Conservation (phyloP, 169 alveolate species). For the Cryptosporidium andersoni region DNA sequence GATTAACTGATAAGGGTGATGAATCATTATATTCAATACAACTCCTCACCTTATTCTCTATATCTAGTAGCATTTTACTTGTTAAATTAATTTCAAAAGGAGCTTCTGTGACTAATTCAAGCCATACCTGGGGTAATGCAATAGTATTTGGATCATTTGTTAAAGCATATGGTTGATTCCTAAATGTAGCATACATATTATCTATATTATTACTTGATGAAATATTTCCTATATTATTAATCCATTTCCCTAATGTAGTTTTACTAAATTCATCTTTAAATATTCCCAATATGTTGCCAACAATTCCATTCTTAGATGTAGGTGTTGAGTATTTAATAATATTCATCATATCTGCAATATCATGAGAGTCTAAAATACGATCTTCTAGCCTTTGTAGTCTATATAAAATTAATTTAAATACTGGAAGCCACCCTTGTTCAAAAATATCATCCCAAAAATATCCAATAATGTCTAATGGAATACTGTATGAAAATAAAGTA, state of each 20-base stretch:
- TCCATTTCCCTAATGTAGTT: conserved; percentile 8
- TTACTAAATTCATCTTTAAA: conserved; percentile 35
- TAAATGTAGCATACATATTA: not conserved
- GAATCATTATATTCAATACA: no score
- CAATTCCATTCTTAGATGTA: conserved; percentile 40
- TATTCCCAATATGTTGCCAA: conserved; percentile 24
- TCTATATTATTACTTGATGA: not conserved
- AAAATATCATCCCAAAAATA: conserved; percentile 82
- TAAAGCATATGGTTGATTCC: not conserved
- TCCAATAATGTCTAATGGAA: conserved; percentile 76
- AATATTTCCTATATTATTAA: not conserved
- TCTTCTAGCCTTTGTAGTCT: conserved; percentile 74
- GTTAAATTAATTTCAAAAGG: conserved; percentile 25
- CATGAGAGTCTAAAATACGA: conserved; percentile 35
- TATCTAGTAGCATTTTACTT: no score
- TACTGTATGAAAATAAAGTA: conserved; percentile 82
- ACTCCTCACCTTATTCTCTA: no score
- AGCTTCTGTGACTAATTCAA: conserved; percentile 41
- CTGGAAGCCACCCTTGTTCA: conserved; percentile 83
- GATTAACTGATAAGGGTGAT: no score
- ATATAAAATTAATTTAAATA: conserved; percentile 77
- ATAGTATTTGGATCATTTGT: conserved; percentile 55
- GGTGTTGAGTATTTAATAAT: conserved; percentile 70
- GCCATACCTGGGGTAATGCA: conserved; percentile 61
- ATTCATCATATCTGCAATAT: conserved; percentile 73